A percentile compares a stretch with the other conserved stretches of the same genome.
These are phyloP conservation scores for Saturnispora dispora DNA, from an alignment of 805 yeast genomes.

Conservation along the genomic window DNA sequence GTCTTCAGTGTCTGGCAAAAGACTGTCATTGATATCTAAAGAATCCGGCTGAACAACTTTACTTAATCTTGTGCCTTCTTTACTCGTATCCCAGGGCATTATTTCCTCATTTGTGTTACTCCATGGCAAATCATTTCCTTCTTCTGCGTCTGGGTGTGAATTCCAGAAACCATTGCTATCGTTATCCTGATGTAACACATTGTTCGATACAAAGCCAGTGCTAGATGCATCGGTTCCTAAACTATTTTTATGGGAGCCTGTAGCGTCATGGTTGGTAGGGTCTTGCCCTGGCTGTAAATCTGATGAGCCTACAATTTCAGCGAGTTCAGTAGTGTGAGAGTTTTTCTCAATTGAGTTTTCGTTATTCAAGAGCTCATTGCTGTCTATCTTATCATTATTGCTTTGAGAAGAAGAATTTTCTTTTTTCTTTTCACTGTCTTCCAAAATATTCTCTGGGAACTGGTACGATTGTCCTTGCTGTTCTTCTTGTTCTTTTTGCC, in stretches of 20 bases:
- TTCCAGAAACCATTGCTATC: neutral
- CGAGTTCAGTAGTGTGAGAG: too few relatives aligned
- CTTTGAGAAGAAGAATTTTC: too few relatives aligned
- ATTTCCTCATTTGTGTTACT: slow-evolving; percentile 1
- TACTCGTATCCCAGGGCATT: slow-evolving; percentile 6
- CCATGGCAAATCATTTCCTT: neutral
- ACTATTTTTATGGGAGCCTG: neutral
- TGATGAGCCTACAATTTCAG: neutral
- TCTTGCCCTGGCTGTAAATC: neutral
- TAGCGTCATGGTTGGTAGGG: neutral
- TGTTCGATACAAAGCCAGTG: neutral
- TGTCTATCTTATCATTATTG: too few relatives aligned
- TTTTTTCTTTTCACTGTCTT: too few relatives aligned
- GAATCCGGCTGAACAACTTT: neutral
- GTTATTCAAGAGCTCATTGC: too few relatives aligned
- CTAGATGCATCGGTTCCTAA: neutral
- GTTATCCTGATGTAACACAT: neutral
- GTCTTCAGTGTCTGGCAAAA: slow-evolving; percentile 1
- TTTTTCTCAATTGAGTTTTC: too few relatives aligned
- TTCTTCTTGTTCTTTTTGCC: neutral
- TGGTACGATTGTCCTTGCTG: too few relatives aligned
- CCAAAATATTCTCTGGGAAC: too few relatives aligned
- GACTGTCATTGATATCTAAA: neutral
- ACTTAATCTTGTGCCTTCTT: neutral
- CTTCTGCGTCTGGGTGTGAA: neutral